Evolutionary conservation across 495 filamentous ascomycete species (phyloP).

Genomic region (Aspergillus ellipticus): DNA sequence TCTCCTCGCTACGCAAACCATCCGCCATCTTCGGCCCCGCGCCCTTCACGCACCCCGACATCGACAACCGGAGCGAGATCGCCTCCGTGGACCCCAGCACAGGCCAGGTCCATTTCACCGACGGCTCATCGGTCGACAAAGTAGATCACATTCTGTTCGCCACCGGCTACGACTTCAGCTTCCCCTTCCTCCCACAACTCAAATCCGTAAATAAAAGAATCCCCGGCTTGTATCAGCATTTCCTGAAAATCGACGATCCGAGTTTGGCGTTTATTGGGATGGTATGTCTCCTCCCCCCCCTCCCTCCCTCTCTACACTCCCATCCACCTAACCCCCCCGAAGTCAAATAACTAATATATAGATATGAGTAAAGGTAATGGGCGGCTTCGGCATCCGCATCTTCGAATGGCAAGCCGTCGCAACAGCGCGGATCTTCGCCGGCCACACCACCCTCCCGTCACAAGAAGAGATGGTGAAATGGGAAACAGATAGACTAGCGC

Average conservation of each 20-base stretch:
- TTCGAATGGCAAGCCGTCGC: slow-evolving; percentile 49
- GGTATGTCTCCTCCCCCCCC: too few relatives aligned
- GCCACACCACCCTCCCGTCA: slow-evolving; percentile 31
- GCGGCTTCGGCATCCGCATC: slow-evolving; percentile 38
- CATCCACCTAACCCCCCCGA: not conserved
- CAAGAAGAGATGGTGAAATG: slow-evolving; percentile 32
- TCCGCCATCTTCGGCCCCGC: slow-evolving; percentile 4
- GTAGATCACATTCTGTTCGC: slow-evolving; percentile 35
- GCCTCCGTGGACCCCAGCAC: not conserved
- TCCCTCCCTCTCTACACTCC: not conserved
- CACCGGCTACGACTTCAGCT: slow-evolving; percentile 30
- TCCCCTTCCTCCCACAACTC: slow-evolving; percentile 11
- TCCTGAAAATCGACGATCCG: slow-evolving; percentile 14
- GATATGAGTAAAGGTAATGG: not conserved
- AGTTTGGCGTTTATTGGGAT: slow-evolving; percentile 13
- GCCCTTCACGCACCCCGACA: slow-evolving; percentile 4
- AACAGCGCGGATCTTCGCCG: slow-evolving; percentile 41
- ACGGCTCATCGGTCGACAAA: slow-evolving; percentile 29
- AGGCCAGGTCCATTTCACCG: slow-evolving; percentile 26
- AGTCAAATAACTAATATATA: too few relatives aligned
- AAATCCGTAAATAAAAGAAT: slow-evolving; percentile 9
- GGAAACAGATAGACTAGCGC: slow-evolving; percentile 34
- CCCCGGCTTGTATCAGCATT: slow-evolving; percentile 15
- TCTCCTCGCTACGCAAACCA: not conserved
- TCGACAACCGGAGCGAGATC: not conserved